phyloP scores from a whole-genome alignment of 768 basidiomycete species.

The Tricholoma sp. region DNA sequence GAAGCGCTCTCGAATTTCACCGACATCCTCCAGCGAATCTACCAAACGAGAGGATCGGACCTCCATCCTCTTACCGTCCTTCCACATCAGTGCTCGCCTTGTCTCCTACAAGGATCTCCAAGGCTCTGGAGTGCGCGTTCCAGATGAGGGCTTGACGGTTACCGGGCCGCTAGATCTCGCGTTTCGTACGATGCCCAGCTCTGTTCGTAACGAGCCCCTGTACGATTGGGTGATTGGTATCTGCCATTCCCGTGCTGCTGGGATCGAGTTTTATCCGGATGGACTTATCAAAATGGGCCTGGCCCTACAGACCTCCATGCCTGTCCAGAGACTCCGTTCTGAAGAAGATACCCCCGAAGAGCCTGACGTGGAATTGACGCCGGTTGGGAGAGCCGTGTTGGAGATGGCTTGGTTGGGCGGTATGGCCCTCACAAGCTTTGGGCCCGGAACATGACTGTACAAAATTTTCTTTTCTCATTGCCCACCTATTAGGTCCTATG shows the following conservation, averaged over 20 bases:
- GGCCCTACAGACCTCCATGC: constrained; percentile 32
- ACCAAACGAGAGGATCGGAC: constrained; percentile 34
- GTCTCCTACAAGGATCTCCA: constrained; percentile 69
- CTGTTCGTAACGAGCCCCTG: constrained; percentile 29
- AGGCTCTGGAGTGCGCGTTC: constrained; percentile 68
- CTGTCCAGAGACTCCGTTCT: constrained; percentile 23
- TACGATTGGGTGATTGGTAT: constrained; percentile 50
- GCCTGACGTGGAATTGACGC: constrained; percentile 40
- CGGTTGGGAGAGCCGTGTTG: constrained; percentile 47
- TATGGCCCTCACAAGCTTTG: constrained; percentile 49
- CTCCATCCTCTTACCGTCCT: constrained; percentile 51
- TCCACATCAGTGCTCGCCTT: constrained; percentile 72
- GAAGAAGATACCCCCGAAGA: constrained; percentile 40
- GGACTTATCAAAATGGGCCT: constrained; percentile 75
- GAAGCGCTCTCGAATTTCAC: constrained; percentile 38
- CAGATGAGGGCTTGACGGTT: constrained; percentile 64
- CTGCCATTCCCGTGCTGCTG: constrained; percentile 56
- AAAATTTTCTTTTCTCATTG: neutral
- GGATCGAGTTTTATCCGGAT: constrained; percentile 77
- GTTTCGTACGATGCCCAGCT: constrained; percentile 39
- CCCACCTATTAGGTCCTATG: constrained; percentile 11
- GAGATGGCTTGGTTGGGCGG: constrained; percentile 55
- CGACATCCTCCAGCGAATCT: constrained; percentile 31
- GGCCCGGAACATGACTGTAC: constrained; percentile 16
- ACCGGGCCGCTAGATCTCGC: constrained; percentile 55